Conservation (phyloP, 2,329 filamentous ascomycete species). For the Phaeosphaeriaceae sp. region DNA sequence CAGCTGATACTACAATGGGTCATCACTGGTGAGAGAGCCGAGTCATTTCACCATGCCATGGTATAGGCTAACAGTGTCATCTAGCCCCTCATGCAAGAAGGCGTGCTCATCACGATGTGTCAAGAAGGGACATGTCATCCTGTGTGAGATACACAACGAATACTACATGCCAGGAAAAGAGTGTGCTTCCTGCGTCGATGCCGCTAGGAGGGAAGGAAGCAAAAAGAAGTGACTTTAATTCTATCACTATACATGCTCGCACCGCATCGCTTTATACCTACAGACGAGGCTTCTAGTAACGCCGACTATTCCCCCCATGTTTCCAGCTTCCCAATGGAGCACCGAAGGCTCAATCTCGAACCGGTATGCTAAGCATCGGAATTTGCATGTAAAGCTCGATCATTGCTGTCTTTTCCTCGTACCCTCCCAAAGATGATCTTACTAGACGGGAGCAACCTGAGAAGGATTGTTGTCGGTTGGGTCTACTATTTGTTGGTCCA, state of each 20-base stretch:
- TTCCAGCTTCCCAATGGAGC: slow-evolving; percentile 1
- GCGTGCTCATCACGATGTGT: background rate
- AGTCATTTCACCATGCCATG: no score
- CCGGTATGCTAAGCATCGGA: background rate
- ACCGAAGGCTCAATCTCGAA: background rate
- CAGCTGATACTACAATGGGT: no score
- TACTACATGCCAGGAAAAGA: background rate
- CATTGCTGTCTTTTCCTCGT: background rate
- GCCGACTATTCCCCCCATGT: background rate
- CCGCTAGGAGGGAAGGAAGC: background rate
- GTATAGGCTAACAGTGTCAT: no score
- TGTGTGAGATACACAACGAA: background rate
- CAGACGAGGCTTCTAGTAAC: background rate
- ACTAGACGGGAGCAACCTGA: background rate
- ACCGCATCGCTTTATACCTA: background rate
- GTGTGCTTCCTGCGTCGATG: background rate
- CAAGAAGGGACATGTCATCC: background rate
- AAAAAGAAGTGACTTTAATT: background rate
- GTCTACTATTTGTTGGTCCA: background rate
- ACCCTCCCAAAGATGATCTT: background rate
- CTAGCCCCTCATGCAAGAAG: background rate
- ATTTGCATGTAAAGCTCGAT: background rate
- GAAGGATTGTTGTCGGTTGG: background rate
- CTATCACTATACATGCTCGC: background rate
- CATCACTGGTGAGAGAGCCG: no score